phyloP scores from a whole-genome alignment of 208 protist genomes.

The Crithidia expoeki region DNA sequence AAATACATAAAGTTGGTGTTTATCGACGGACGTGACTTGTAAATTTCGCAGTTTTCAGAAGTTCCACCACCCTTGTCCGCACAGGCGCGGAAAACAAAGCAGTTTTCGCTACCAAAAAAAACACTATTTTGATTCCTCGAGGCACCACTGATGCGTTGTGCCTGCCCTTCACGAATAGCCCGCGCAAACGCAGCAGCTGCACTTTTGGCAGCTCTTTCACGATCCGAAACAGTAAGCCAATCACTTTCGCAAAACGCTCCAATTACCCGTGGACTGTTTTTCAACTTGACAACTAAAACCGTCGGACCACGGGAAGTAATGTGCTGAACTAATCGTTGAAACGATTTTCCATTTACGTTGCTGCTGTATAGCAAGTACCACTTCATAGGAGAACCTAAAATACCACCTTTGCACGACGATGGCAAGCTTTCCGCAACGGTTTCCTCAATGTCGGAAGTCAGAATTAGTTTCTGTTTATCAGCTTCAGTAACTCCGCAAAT shows the following conservation, averaged over 20 bases:
- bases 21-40: slow-evolving; percentile 34
- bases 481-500: slow-evolving; percentile 7
- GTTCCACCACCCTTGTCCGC: slow-evolving; percentile 1
- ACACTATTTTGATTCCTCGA: slow-evolving; percentile 51
- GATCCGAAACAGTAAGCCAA: slow-evolving; percentile 54
- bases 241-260: slow-evolving; percentile 64
- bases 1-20: slow-evolving; percentile 86
- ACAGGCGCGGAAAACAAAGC: slow-evolving; percentile 56
- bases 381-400: slow-evolving; percentile 11
- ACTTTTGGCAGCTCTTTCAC: slow-evolving; percentile 59
- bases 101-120: slow-evolving; percentile 72
- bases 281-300: slow-evolving; percentile 52
- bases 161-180: slow-evolving; percentile 48
- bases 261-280: slow-evolving; percentile 42
- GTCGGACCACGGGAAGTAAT: slow-evolving; percentile 51
- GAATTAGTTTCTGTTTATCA: slow-evolving; percentile 17
- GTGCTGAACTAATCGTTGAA: slow-evolving; percentile 55
- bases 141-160: background rate
- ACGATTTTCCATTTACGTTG: slow-evolving; percentile 65
- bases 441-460: slow-evolving; percentile 23
- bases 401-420: slow-evolving; percentile 26
- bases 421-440: slow-evolving; percentile 40
- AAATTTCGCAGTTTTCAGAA: slow-evolving; percentile 29
- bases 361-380: slow-evolving; percentile 76
- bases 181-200: slow-evolving; percentile 46